A percentile compares a stretch with the other conserved stretches of the same genome.
phyloP scores from a whole-genome alignment of 441 rosid genomes.

The Eutrema salsugineum region DNA sequence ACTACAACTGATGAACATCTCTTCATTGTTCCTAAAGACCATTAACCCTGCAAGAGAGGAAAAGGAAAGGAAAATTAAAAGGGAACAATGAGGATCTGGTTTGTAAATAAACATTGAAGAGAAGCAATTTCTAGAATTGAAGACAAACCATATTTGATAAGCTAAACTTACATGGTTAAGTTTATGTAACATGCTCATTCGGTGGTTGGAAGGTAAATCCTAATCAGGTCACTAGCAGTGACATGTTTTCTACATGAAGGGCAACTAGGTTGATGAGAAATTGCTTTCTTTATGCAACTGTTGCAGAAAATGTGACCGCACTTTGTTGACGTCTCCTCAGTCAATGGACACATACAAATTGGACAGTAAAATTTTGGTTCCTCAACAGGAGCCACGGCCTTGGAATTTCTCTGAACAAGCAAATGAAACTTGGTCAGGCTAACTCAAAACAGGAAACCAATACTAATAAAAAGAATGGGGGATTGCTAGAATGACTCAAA shows the following conservation, averaged over 20 bases:
- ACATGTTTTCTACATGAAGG: conserved; percentile 86
- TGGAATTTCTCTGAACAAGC: conserved; percentile 41
- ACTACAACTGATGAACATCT: conserved; percentile 5
- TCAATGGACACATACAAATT: conserved; percentile 76
- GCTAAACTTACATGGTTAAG: conserved; percentile 29
- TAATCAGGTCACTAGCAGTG: conserved; percentile 52
- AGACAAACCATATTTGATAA: not conserved
- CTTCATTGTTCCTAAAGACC: conserved; percentile 15
- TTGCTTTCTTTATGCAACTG: conserved; percentile 61
- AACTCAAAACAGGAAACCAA: too few species aligned
- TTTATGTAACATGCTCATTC: conserved; percentile 38
- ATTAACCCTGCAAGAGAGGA: conserved; percentile 6
- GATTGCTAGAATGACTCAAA: too few species aligned
- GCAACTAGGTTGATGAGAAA: conserved; percentile 59
- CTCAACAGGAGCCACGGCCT: conserved; percentile 42
- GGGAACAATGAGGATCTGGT: not conserved
- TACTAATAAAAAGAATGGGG: too few species aligned
- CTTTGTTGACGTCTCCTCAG: conserved; percentile 76
- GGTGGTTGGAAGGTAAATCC: conserved; percentile 85
- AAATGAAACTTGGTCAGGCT: too few species aligned
- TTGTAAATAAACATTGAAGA: not conserved
- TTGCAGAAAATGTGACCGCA: conserved; percentile 98
- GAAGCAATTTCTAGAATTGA: not conserved
- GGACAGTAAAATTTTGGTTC: conserved; percentile 85
- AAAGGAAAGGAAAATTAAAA: too few species aligned